Percentiles rank a stretch among this genome's conserved stretches.
These are phyloP conservation scores for Globisporangium recalcitrans DNA, from an alignment of 352 stramenopile genomes.

Conservation along the genomic window DNA sequence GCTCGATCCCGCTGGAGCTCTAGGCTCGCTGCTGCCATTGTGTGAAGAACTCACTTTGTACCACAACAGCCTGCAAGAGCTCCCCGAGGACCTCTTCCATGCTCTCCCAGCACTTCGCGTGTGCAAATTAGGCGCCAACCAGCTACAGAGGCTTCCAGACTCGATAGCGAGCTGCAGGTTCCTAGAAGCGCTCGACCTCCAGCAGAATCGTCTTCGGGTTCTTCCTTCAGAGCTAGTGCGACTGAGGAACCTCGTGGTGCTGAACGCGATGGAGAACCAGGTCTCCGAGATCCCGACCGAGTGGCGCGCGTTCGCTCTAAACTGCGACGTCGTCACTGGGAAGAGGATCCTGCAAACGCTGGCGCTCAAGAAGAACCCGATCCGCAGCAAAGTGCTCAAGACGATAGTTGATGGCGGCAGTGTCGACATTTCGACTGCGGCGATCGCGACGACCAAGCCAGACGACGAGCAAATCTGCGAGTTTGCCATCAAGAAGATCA, in stretches of 20 bases:
- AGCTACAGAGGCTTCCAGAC: constrained; percentile 26
- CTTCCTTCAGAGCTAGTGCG: constrained; percentile 25
- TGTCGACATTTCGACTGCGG: not conserved
- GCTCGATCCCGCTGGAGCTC: constrained; percentile 15
- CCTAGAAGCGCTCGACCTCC: constrained; percentile 39
- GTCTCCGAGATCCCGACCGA: constrained; percentile 36
- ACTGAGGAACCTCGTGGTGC: constrained; percentile 26
- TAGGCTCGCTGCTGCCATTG: constrained; percentile 18
- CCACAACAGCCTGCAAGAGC: constrained; percentile 36
- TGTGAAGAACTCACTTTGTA: constrained; percentile 45
- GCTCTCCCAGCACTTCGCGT: constrained; percentile 29
- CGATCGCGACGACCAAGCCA: constrained; percentile 11
- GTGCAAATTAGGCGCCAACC: constrained; percentile 41
- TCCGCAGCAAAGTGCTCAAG: constrained; percentile 29
- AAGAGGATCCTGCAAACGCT: constrained; percentile 35
- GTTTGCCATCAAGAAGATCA: constrained; percentile 43
- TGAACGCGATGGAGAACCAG: constrained; percentile 50
- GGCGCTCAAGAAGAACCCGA: constrained; percentile 41
- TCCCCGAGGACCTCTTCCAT: constrained; percentile 39
- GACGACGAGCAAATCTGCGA: constrained; percentile 31
- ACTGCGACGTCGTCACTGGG: constrained; percentile 10
- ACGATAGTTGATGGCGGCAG: constrained; percentile 28
- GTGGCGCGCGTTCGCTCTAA: constrained; percentile 39
- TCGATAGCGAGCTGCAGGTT: constrained; percentile 27
- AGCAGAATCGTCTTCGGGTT: constrained; percentile 39